These are phyloP conservation scores for Populus hybrid DNA, from an alignment of 441 rosid genomes.

Conservation along the genomic window DNA sequence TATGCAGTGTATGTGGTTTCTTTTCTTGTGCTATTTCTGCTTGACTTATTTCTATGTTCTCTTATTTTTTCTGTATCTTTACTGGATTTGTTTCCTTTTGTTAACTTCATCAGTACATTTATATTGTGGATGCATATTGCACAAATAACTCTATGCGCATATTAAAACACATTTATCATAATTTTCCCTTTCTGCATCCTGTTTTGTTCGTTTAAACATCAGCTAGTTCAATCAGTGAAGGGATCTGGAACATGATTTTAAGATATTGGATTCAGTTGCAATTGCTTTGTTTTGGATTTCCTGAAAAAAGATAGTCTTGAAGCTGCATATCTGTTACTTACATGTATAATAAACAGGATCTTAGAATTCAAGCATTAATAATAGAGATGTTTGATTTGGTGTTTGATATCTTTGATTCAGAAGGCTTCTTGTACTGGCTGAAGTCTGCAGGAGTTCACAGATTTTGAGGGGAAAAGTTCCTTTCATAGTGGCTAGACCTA, in stretches of 20 bases:
- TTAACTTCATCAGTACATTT: not conserved
- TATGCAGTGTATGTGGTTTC: slow-evolving; percentile 67
- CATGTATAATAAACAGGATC: not conserved
- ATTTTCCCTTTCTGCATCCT: not conserved
- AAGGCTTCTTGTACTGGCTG: not conserved
- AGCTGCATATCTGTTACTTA: not conserved
- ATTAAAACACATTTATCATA: too few relatives aligned
- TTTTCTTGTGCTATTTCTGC: slow-evolving; percentile 2
- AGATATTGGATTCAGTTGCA: not conserved
- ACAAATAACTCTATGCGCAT: not conserved
- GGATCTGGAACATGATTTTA: not conserved
- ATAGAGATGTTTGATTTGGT: not conserved
- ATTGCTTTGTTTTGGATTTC: not conserved
- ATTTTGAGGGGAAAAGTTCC: not conserved
- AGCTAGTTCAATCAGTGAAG: not conserved
- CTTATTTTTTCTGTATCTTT: not conserved
- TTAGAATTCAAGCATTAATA: not conserved
- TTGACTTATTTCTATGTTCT: not conserved
- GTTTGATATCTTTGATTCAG: not conserved
- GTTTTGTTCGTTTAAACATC: not conserved
- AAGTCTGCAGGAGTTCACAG: not conserved
- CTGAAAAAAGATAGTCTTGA: not conserved
- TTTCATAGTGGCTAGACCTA: not conserved
- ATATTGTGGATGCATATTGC: not conserved
- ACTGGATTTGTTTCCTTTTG: not conserved